Base-by-base conservation (phyloP, 2,329 filamentous ascomycete species). In the Cladophialophora chaetospira region DNA sequence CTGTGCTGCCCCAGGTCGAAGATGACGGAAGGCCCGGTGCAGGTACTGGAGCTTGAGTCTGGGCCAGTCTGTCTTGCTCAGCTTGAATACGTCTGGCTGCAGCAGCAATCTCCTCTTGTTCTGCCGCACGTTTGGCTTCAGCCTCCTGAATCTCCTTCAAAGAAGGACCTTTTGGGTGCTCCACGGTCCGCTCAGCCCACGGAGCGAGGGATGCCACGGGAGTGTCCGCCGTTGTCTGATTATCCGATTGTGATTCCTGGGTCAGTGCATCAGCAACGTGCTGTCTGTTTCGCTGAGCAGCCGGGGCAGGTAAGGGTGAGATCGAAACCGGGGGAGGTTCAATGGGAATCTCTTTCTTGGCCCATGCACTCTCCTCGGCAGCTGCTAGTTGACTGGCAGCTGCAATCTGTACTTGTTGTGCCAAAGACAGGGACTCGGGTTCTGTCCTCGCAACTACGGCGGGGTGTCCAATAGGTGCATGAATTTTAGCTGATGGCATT, bases 71-170 rank as follows among this genome's bases (percentile, higher is more conserved):
- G 69, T 97, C 93, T 70, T 90, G 89, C 73, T 97, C 91, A 8
- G 90, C 83, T 56, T 75, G 73, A 23, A 86, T 86, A 65, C 88
- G 89, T 65, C 92, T 88, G 58, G 88, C 82, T 38, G 89, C 88
- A 31, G 87, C 86, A 13, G 89, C 91, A 52, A 85, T 77, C 68
- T 94, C 91, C 69, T 97, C 93, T 10, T 85, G 87, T 74, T 95
- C 89, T 49, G 93, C 93, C 9, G 92, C 92, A 71, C 94, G 95
- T 69, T 88, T 90, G 31, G 93, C 93, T 72, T 99, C 94, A 3
- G 90, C 88, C 72, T 96, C 93, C 72, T 99, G 94, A 21, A 99
- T 99, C 70, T 99, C 92, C 75, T 91, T 96, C 61, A 99, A 78
- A 58, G 92, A 97, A 2, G 93, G 94, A 0, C 91, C 92, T 72